phyloP scores from a whole-genome alignment of 2,329 filamentous ascomycete species.

The Fusarium chlamydosporum region DNA sequence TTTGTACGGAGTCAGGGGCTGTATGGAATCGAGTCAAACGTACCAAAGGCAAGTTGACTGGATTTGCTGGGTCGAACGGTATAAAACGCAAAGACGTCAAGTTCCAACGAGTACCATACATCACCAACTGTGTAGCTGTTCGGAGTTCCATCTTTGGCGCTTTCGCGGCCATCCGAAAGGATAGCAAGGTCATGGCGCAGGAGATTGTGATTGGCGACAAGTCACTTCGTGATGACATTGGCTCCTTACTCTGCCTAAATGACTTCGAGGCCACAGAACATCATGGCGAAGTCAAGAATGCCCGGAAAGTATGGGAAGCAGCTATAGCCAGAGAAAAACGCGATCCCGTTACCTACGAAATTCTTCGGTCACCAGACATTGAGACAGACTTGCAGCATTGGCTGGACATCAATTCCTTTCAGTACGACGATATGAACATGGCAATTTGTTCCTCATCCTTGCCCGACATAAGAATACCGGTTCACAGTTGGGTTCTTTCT shows the following conservation, averaged over 20 bases:
- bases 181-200: conserved; percentile 83
- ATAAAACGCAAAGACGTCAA: conserved; percentile 90
- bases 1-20: conserved; percentile 91
- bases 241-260: conserved; percentile 76
- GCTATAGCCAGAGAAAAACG: conserved; percentile 61
- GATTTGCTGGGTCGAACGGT: conserved; percentile 62
- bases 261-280: conserved; percentile 67
- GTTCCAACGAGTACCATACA: conserved; percentile 88
- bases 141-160: conserved; percentile 91
- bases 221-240: conserved; percentile 80
- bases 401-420: conserved; percentile 58
- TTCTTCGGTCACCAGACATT: conserved; percentile 74
- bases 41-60: conserved; percentile 80
- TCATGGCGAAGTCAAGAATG: conserved; percentile 47
- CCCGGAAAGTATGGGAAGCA: conserved; percentile 60
- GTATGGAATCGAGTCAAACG: conserved; percentile 93
- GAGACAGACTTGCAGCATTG: conserved; percentile 72
- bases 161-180: conserved; percentile 87
- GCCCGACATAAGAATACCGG: conserved; percentile 80
- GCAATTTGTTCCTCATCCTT: conserved; percentile 69
- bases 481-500: conserved; percentile 85
- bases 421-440: conserved; percentile 60
- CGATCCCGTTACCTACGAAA: conserved; percentile 64
- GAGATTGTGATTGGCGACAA: conserved; percentile 76
- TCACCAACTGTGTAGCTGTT: conserved; percentile 87